A percentile compares a stretch with the other conserved stretches of the same genome.
These are phyloP conservation scores for Alternaria arborescens DNA, from an alignment of 2,329 filamentous ascomycete genomes.

Conservation along the genomic window DNA sequence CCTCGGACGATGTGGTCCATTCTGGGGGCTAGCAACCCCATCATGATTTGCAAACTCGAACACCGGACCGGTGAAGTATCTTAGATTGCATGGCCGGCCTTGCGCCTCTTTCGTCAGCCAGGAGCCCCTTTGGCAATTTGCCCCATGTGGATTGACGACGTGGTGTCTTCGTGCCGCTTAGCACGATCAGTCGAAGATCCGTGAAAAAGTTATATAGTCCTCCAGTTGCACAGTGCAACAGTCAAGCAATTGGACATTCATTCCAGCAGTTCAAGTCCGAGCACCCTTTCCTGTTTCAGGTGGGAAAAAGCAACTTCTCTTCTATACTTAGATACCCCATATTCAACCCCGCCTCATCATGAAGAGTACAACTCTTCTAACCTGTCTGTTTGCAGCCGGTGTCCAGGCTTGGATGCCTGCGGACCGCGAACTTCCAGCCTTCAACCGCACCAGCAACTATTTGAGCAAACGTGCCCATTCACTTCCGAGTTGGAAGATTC, in stretches of 20 bases:
- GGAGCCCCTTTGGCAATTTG: neutral
- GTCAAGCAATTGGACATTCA: neutral
- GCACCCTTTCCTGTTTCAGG: slow-evolving; percentile 2
- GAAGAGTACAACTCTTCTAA: slow-evolving; percentile 5
- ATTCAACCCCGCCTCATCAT: neutral
- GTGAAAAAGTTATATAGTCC: slow-evolving; percentile 5
- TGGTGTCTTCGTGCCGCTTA: neutral
- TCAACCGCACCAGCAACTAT: slow-evolving; percentile 13
- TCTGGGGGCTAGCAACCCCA: neutral
- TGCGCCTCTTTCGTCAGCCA: slow-evolving; percentile 1
- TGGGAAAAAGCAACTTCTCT: neutral
- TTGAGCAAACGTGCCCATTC: slow-evolving; percentile 3
- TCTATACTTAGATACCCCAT: neutral
- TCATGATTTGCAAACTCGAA: neutral
- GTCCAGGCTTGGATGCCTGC: slow-evolving; percentile 16
- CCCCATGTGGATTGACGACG: neutral
- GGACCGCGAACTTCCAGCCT: slow-evolving; percentile 13
- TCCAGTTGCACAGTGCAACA: neutral
- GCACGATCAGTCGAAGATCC: neutral
- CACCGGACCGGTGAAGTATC: neutral
- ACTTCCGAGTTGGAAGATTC: slow-evolving; percentile 53
- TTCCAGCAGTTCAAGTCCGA: neutral
- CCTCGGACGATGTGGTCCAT: neutral
- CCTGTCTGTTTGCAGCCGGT: slow-evolving; percentile 13
- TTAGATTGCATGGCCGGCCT: neutral